phyloP scores from a whole-genome alignment of 768 basidiomycete species.

The Suillus lakei region DNA sequence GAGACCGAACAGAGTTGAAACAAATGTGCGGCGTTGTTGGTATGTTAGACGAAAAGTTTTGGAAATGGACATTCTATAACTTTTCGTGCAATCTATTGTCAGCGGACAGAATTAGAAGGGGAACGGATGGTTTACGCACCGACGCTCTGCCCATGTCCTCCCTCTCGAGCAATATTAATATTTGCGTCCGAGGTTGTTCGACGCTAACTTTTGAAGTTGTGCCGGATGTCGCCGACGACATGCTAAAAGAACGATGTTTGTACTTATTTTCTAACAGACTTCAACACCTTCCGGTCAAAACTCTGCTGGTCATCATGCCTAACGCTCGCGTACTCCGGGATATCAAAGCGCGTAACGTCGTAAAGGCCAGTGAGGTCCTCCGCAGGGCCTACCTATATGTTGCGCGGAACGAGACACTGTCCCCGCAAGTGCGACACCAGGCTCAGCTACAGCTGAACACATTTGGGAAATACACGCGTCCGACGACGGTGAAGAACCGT shows the following conservation, averaged over 20 bases:
- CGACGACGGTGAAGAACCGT: constrained; percentile 88
- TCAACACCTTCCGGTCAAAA: not conserved
- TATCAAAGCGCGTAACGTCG: constrained; percentile 75
- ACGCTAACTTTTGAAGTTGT: constrained; percentile 6
- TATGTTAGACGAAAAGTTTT: constrained; percentile 61
- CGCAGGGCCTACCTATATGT: constrained; percentile 93
- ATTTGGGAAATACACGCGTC: constrained; percentile 80
- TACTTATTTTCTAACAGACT: constrained; percentile 23
- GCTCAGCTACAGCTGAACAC: constrained; percentile 94
- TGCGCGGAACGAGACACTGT: constrained; percentile 89
- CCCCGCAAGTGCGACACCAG: constrained; percentile 87
- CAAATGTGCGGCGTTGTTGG: constrained; percentile 67
- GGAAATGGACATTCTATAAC: constrained; percentile 58
- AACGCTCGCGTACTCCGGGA: constrained; percentile 70
- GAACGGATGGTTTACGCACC: constrained; percentile 19
- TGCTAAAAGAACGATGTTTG: constrained; percentile 18
- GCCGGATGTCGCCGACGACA: constrained; percentile 12
- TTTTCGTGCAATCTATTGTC: constrained; percentile 12
- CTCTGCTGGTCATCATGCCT: constrained; percentile 32
- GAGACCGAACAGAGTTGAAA: constrained; percentile 79
- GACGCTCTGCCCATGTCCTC: constrained; percentile 30
- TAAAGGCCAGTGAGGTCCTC: constrained; percentile 76
- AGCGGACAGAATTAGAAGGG: not conserved
- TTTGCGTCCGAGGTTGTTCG: constrained; percentile 1
- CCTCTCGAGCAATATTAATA: not conserved